Base-by-base conservation (phyloP, 495 filamentous ascomycete species). In the Penicillium antarcticum region DNA sequence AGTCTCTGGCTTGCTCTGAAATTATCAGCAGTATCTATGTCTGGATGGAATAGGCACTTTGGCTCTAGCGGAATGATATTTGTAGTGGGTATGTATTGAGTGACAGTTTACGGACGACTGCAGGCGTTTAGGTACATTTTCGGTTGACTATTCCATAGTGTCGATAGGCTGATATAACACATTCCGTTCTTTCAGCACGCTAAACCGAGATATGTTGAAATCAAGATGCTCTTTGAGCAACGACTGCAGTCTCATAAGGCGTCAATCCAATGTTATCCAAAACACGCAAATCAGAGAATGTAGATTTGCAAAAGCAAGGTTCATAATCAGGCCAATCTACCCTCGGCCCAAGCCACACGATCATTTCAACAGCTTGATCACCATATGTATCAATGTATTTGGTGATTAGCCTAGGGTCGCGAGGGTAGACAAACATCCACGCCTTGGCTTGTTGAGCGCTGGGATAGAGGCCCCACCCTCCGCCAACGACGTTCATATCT, bases 381-480 rank as follows among this genome's bases (percentile, higher is more conserved):
- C 56, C 61, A 56, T 63, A 71, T 0, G 2, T 36, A 18, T 70
- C 58, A 18, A 80, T 37, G 55, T 82, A 83, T 36, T 63, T 72
- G 1, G 43, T 43, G 5, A 83, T 46, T 17, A 84, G 51, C 23
- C 58, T 64, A 4, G 71, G 65, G 12, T 79, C 63, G n/a, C 77
- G 68, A 1, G 80, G 80, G 45, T 83, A 84, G 10, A 83, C 73
- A 63, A 81, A 80, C 63, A 84, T 60, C 77, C 79, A 78, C 18
- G 73, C 69, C 1, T 40, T 40, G 2, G 78, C 78, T 17, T 66
- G 51, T 12, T 51, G 49, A 13, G 74, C 73, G 1, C 62, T 41
- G 2, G 58, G 12, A 43, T 63, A 57, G 6, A 78, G 53, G n/a
- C 61, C 67, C 61, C 76, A 73, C 1, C 73, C 73, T 12, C 74